Evolutionary conservation across 208 protist genomes (phyloP), one percentile per base, ranked within the genome.

Genomic region (Novymonas esmeraldas): DNA sequence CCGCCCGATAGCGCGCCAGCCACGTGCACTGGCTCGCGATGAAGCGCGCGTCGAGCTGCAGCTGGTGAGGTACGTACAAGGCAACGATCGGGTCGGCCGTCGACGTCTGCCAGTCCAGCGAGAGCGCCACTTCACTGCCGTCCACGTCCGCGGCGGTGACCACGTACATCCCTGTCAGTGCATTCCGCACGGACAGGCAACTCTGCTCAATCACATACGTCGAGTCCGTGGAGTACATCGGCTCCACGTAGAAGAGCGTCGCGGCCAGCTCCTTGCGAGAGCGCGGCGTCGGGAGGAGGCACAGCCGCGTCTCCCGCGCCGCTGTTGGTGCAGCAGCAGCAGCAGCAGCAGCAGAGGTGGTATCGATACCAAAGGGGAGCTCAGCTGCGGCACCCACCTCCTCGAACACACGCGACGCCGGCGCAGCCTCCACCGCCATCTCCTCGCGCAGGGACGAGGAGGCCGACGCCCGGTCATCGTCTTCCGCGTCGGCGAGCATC

Each of bases 141-240:
- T 70, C 64, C 18, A 82, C 55, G 20, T 11, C 45, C 55, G 70
- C 58, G 31, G 76, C 41, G 9, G 87, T 90, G 34, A 70, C 73
- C 6, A 87, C 72, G 68, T 85, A 94, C 82, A 94, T 83, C 29
- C 73, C 76, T 13, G 84, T 94, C 20, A 89, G 56, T 11, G 62
- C 69, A 68, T 91, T 94, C 54, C 82, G 70, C 10, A 93, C 20
- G 24, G 79, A 26, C 7, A 93, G 67, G 65, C 79, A 88, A 24
- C 85, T 85, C 76, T 90, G 78, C 70, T 89, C 84, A 50, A 87
- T 82, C 29, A 93, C 64, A 52, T 71, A 90, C 49, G 64, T 46
- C 45, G 73, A 84, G 31, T 90, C 79, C 2, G 81, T 79, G 6
- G 64, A 60, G 74, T 89, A 88, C 79, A 90, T 88, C 46, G 68